Evolutionary conservation across 2,329 filamentous ascomycete species (phyloP), one percentile per base, ranked within the genome.

Genomic region (Epichloe baconii): DNA sequence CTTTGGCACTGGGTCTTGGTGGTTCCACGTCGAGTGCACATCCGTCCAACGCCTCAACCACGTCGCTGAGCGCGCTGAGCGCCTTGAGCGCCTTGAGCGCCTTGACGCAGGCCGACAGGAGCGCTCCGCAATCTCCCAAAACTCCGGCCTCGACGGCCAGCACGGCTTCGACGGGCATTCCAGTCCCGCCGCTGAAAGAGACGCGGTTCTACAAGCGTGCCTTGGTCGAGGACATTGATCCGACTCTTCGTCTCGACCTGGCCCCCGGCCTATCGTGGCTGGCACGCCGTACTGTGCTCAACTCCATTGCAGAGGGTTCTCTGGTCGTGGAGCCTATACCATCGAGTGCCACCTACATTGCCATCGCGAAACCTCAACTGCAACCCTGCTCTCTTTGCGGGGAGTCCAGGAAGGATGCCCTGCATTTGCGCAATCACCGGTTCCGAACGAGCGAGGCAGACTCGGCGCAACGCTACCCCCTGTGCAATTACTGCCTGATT

Each of bases 251-350:
- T 42, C 78, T 98, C 3, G 93, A 98, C 65, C 78, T 82, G 2
- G 90, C 93, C 0, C 93, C 93, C 0, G 88, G 90, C 0, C 78
- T 98, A 31, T 96, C 89, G 0, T 98, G 93, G 88, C 77, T 98
- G 45, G 89, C 88, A 47, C 85, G 91, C 44, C 83, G 93, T 52
- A 86, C 85, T 5, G 89, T 97, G 5, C 68, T 95, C 38, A 85
- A 78, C 54, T 83, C 88, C 49, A 86, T 98, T 57, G 85, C 85
- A 19, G 86, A 94, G 38, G 91, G 91, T 11, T 85, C 81, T 11
- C 74, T 98, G 19, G 82, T 95, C 4, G 90, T 98, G 4, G 93
- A 98, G 64, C 93, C 89, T 1, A 85, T 91, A 54, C 82, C 87
- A 1, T 71, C 80, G 15, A 73, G 74, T 46, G 71, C 74, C 21